Evolutionary conservation across 2,329 filamentous ascomycete species (phyloP), one percentile per base, ranked within the genome.

Genomic region (Apiospora aurea): DNA sequence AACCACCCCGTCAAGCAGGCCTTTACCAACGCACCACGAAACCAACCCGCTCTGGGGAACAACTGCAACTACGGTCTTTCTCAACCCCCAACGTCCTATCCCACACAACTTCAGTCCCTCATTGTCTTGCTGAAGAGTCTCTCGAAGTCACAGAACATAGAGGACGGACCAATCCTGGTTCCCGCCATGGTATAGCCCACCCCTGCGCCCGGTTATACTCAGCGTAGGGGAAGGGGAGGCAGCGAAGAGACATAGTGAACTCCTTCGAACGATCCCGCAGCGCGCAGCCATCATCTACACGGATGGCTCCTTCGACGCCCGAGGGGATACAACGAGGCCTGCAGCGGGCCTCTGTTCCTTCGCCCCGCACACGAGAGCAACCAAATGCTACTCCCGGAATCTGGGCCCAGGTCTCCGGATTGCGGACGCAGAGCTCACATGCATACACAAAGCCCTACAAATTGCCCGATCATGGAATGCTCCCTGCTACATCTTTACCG

Each of bases 361-460:
- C n/a, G 5, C 49, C 26, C 49, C 49, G 49, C 24, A 53, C 11
- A 53, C n/a, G 24, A 53, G n/a, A 13, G n/a, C 49, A 26, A 10
- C 49, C 24, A 53, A 53, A 26, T 53, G 49, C 49, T 26, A 57
- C 24, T 57, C 24, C 1, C 34, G 24, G 51, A 57, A 57, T 57
- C 24, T 57, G 26, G 51, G 51, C 24, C 13, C 51, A 29, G 24
- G 51, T 13, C 24, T 57, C n/a, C 51, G 51, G 51, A 57, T 57
- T 34, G 51, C 51, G 11, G 51, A 57, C 14, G 51, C 51, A 18
- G 51, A 57, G 51, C 24, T 57, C 51, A 57, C 51, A 57, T 57
- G 51, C 51, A 57, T 57, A 57, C 26, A 57, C 26, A 57, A 57
- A 57, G 24, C n/a, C 49, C 11, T 51, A 26, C 4, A 11, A 51